Conservation (phyloP, 2,329 filamentous ascomycete species). For the Blastomyces parvus region DNA sequence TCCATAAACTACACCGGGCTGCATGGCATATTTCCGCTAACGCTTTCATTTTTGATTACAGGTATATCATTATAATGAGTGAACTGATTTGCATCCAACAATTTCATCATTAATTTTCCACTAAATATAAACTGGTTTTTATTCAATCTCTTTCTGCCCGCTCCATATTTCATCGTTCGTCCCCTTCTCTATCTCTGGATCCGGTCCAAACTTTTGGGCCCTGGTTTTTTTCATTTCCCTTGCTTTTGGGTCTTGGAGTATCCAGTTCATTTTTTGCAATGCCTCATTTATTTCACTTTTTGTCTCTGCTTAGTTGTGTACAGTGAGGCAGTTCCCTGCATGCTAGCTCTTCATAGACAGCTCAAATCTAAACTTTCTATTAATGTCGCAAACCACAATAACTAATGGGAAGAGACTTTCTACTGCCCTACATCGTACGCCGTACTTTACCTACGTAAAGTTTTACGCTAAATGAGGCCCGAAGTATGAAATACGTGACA, state of each 20-base stretch:
- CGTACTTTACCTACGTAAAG: neutral
- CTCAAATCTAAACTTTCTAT: no score
- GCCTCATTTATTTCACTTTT: neutral
- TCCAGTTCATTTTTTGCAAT: neutral
- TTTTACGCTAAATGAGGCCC: neutral
- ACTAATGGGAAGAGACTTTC: neutral
- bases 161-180: neutral
- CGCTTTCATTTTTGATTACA: slow-evolving; percentile 28
- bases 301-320: neutral
- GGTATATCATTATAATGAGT: slow-evolving; percentile 90
- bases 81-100: slow-evolving; percentile 23
- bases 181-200: neutral
- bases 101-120: neutral
- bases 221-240: no score
- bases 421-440: neutral
- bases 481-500: neutral
- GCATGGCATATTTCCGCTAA: slow-evolving; percentile 8
- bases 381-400: neutral
- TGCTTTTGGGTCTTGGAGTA: neutral
- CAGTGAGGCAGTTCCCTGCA: neutral
- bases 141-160: neutral
- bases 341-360: no score
- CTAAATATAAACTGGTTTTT: neutral
- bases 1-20: neutral
- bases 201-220: neutral